Base-by-base conservation (phyloP, 495 filamentous ascomycete species). In the Aspergillus asperescens region DNA sequence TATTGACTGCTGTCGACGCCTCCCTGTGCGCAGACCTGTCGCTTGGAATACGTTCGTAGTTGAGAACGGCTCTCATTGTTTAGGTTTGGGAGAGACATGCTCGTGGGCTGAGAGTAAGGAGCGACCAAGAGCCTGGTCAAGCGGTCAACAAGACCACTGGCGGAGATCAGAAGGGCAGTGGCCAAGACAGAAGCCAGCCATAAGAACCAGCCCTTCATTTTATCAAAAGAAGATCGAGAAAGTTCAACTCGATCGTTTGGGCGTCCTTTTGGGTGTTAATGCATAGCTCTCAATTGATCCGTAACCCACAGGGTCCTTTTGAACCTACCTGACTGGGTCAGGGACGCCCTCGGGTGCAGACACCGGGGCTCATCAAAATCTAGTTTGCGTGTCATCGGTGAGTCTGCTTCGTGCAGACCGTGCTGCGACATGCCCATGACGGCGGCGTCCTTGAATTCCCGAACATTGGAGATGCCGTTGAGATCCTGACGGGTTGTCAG, bases 401-500 rank as follows among this genome's bases (percentile, higher is more conserved):
- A 18, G n/a, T 41, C 55, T n/a, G 18, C 38, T 16, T 52, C 65
- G 50, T 60, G 48, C 3, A 47, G 55, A 10, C 29, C 25, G 28
- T 46, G 10, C 37, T 9, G 23, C 25, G 31, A 37, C 9, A 35
- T 3, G 7, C 42, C 44, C 49, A 39, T 20, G 9, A 1, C 7
- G 2, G 32, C 55, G 7, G 32, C 32, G 9, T 49, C 51, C 48
- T 62, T 54, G 8, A 58, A 54, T 51, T 62, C 61, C 6, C 66
- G 63, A 6, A 46, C 41, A 56, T 76, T 76, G 39, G 66, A 65
- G 32, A 75, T 66, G 34, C 82, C 81, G 54, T 84, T 86, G 42
- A 86, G 75, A 56, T 86, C 81, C 65, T 79, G 76, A 47, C 82
- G 71, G 25, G 82, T 84, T 12, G 82, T 86, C 37, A 74, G 66